Conservation (phyloP, 2,329 filamentous ascomycete species). For the Aspergillus neoniger region DNA sequence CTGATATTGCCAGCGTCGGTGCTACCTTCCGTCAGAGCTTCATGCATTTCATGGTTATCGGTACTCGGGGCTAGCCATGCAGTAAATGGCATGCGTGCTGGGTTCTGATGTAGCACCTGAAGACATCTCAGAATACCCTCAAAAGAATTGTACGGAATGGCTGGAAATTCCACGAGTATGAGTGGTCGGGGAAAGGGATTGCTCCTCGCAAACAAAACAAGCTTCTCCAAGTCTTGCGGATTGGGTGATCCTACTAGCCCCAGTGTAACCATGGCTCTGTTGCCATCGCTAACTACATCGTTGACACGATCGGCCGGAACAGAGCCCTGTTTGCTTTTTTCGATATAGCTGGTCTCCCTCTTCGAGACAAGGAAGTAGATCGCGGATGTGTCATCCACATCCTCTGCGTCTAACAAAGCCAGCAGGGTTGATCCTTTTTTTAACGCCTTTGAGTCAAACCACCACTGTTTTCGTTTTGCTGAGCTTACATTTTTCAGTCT, state of each 20-base stretch:
- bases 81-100: constrained; percentile 5
- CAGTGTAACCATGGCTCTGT: constrained; percentile 8
- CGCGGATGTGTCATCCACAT: neutral
- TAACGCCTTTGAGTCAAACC: constrained; percentile 4
- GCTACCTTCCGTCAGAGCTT: neutral
- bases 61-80: constrained; percentile 4
- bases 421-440: constrained; percentile 4
- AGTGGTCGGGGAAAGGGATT: neutral
- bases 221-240: neutral
- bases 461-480: constrained; percentile 6
- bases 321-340: neutral
- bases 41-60: neutral
- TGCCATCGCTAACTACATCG: constrained; percentile 3
- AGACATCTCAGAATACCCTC: constrained; percentile 16
- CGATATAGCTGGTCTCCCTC: neutral
- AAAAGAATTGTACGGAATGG: constrained; percentile 15
- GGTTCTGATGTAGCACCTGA: constrained; percentile 7
- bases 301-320: neutral
- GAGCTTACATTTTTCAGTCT: neutral
- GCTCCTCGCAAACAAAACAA: neutral
- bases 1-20: neutral
- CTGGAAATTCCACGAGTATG: constrained; percentile 18
- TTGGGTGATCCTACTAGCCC: neutral
- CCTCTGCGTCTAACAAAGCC: constrained; percentile 11
- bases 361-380: constrained; percentile 11